Conservation (phyloP, 2,329 filamentous ascomycete genomes). For the Claviceps monticola region DNA sequence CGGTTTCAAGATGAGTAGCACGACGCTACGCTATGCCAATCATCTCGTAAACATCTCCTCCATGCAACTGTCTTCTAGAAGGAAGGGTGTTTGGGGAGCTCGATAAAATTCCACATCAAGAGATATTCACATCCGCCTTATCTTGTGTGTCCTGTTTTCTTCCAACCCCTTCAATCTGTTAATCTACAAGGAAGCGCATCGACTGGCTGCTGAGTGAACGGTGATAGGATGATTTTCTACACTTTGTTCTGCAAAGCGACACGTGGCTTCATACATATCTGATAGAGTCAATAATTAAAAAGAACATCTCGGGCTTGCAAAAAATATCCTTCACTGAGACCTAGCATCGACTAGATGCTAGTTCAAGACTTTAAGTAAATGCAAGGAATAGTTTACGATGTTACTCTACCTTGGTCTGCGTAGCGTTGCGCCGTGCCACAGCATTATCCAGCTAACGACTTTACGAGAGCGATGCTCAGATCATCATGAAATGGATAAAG, state of each 20-base stretch:
- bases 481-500: neutral
- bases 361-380: neutral
- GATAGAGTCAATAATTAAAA: neutral
- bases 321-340: neutral
- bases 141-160: neutral
- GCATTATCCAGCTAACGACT: neutral
- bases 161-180: neutral
- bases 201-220: neutral
- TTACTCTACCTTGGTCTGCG: constrained; percentile 1
- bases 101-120: neutral
- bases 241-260: neutral
- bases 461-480: neutral
- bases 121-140: neutral
- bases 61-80: neutral
- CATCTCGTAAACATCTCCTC: constrained; percentile 1
- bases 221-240: neutral
- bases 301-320: neutral
- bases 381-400: neutral
- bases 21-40: constrained; percentile 2
- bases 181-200: neutral
- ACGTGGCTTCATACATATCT: neutral
- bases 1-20: constrained; percentile 3
- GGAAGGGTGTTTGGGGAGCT: neutral
- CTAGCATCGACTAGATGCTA: neutral
- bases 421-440: neutral